Evolutionary conservation across 768 basidiomycete genomes (phyloP).

Genomic region (Russula compacta): DNA sequence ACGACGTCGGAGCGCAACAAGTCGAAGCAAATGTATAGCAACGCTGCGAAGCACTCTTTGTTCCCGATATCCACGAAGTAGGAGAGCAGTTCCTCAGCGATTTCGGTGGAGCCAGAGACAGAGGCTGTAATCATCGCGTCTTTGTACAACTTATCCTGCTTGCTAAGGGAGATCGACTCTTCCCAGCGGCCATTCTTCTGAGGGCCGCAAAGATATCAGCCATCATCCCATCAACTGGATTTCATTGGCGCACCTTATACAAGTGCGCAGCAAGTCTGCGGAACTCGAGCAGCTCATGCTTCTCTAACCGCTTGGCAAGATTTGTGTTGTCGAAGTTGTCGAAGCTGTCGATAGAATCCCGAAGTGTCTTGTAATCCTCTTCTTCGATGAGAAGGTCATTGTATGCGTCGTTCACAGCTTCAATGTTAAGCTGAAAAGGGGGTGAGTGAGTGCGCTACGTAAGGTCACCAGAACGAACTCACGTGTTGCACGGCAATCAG

Average conservation of each 20-base stretch:
- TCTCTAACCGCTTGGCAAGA: constrained; percentile 79
- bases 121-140: constrained; percentile 94
- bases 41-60: constrained; percentile 92
- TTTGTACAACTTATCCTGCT: constrained; percentile 95
- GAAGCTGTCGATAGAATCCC: constrained; percentile 96
- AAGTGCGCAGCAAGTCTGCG: constrained; percentile 88
- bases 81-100: constrained; percentile 88
- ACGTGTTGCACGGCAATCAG: constrained; percentile 95
- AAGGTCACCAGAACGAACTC: constrained; percentile 29
- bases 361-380: constrained; percentile 95
- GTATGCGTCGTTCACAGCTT: constrained; percentile 96
- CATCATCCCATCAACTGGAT: background rate
- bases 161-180: constrained; percentile 89
- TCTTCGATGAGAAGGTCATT: constrained; percentile 98
- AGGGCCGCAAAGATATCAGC: background rate
- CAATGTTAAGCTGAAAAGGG: constrained; percentile 68
- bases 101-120: constrained; percentile 71
- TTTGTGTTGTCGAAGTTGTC: constrained; percentile 94
- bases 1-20: constrained; percentile 88
- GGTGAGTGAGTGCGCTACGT: background rate
- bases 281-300: constrained; percentile 91
- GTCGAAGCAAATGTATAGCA: constrained; percentile 91
- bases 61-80: constrained; percentile 99
- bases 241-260: constrained; percentile 61
- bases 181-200: constrained; percentile 96